Conservation (phyloP, 805 yeast genomes). For the Saccharomyces paradoxus region DNA sequence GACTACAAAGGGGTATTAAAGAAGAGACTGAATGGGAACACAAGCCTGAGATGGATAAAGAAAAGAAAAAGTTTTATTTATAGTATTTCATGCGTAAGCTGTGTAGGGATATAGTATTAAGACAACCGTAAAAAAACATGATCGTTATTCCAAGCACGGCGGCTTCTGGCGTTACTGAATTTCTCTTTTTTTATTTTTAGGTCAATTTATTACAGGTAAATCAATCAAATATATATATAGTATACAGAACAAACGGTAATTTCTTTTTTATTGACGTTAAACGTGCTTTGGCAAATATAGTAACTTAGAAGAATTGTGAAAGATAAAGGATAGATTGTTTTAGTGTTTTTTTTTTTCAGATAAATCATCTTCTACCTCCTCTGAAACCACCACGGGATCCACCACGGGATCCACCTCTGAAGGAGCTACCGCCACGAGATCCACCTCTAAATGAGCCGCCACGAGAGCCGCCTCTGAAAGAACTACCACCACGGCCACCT, state of each 20-base stretch:
- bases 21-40: conserved; percentile 97
- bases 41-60: conserved; percentile 91
- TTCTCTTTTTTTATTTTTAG: not conserved
- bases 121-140: not conserved
- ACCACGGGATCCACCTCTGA: conserved; percentile 35
- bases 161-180: not conserved
- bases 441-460: conserved; percentile 43
- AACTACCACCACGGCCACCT: conserved; percentile 40
- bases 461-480: conserved; percentile 36
- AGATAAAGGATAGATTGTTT: not conserved
- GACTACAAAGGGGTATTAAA: conserved; percentile 84
- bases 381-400: conserved; percentile 27
- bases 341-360: not conserved
- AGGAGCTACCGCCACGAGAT: conserved; percentile 30
- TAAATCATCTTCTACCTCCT: conserved; percentile 31
- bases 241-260: not conserved
- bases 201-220: not conserved
- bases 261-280: not conserved
- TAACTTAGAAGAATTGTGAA: not conserved
- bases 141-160: not conserved
- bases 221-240: not conserved
- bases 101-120: not conserved
- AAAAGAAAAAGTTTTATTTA: conserved; percentile 83
- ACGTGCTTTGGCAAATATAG: not conserved
- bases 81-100: conserved; percentile 25